Base-by-base conservation (phyloP, 768 basidiomycete species). In the Rhodotorula paludigena region DNA sequence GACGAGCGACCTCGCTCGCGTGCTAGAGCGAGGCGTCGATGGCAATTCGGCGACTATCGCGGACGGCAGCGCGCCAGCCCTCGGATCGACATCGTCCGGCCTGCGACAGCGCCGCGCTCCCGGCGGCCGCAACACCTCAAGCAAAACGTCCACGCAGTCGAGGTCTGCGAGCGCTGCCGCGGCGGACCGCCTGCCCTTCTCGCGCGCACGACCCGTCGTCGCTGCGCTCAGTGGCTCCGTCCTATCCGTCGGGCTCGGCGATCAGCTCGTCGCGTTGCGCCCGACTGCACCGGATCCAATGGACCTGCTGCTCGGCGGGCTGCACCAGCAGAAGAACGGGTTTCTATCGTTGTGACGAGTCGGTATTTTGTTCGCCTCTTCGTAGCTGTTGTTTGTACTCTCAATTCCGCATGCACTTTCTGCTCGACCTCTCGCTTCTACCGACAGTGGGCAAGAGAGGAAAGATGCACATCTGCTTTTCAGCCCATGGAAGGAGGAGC, bases 181-280 rank as follows among this genome's bases (percentile, higher is more conserved):
- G 42, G 35, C 36, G 10, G 23, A 33, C 32, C n/a, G n/a, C n/a
- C 65, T 72, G n/a, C 70, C 70, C 32, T 72, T 72, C 60, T 67
- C 70, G 5, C 62, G 60, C 28, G 63, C 58, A 0, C 54, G 70
- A 3, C 70, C 70, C 2, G 18, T 67, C 35, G 41, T 57, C 2
- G 6, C 62, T 2, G 63, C 63, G 5, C 45, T 68, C 12, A 23
- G 33, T 14, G 58, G 49, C 4, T 12, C 12, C 2, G 57, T 51
- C 1, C 20, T 61, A 12, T 28, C 63, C 4, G 56, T 67, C 25
- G 70, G 58, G 11, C 49, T 72, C n/a, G 70, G 70, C 8, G 64
- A 68, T 35, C 42, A 35, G 21, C 33, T 72, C 20, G 45, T 57
- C 21, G 33, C 60, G 5, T 16, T 72, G 14, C 44, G 44, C 41